Conservation (phyloP, 1,284 basidiomycete species). For the Cryptococcus deneoformans region DNA sequence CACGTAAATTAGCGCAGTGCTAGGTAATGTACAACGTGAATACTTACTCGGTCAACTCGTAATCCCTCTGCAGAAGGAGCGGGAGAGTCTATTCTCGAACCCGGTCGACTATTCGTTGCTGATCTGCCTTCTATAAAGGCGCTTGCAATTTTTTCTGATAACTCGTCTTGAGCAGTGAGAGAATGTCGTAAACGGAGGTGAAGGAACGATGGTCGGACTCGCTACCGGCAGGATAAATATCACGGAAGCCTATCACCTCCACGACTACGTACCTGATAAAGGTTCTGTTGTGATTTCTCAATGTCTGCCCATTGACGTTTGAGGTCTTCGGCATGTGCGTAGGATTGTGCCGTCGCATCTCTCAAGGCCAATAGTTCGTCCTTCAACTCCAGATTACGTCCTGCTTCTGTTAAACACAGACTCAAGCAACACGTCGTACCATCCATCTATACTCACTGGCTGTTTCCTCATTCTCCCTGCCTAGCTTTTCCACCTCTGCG, state of each 20-base stretch:
- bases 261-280: constrained; percentile 67
- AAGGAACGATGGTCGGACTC: constrained; percentile 78
- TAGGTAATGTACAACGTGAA: not conserved
- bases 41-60: not conserved
- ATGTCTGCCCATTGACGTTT: constrained; percentile 78
- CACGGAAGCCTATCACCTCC: not conserved
- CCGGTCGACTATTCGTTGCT: constrained; percentile 21
- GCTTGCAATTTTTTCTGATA: constrained; percentile 75
- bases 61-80: constrained; percentile 23
- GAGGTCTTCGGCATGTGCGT: constrained; percentile 74
- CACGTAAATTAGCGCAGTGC: constrained; percentile 5
- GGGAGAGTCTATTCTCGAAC: constrained; percentile 47
- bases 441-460: constrained; percentile 60
- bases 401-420: constrained; percentile 49
- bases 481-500: constrained; percentile 69
- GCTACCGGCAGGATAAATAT: constrained; percentile 52
- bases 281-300: constrained; percentile 77
- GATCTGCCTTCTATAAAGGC: constrained; percentile 66
- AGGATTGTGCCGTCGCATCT: constrained; percentile 75
- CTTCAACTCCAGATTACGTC: constrained; percentile 69
- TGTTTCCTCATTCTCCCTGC: constrained; percentile 75
- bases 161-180: constrained; percentile 80
- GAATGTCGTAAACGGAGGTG: constrained; percentile 80
- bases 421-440: constrained; percentile 3
- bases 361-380: constrained; percentile 69